Evolutionary conservation across 306 rosid genomes (phyloP), one percentile per base, ranked within the genome.

Genomic region (Mimosa pudica): DNA sequence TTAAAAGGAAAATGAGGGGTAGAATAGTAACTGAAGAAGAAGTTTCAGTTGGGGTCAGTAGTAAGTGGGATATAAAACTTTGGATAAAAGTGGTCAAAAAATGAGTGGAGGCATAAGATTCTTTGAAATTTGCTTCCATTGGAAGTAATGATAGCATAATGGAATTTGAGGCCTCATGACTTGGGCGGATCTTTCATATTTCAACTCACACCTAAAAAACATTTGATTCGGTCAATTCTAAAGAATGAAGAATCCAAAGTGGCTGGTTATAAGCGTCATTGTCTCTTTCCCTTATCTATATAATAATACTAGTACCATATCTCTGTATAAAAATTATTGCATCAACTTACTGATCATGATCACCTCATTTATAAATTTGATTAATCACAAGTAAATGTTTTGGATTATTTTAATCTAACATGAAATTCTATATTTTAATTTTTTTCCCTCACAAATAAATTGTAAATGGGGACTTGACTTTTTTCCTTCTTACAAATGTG

Each of bases 121-220:
- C 91, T 79, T 68, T 18, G 78, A 78, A 81, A 78, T 68, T 67
- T 67, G 41, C 71, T 81, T 72, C 68, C 41, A 54, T 54, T 72
- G 70, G 69, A 88, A 85, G 84, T 47, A 83, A 83, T 85, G 81
- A 83, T 85, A 71, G 82, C 74, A 78, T 1, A 2, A 11, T 74
- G 68, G 78, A 77, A 77, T 71, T 66, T 74, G 83, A 48, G 52
- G 80, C 63, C 3, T 42, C 41, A 44, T 74, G 79, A 60, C 77
- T 57, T 42, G 42, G 8, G 35, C 62, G 77, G 60, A 75, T 80
- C 79, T 75, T 47, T 62, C 58, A 2, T 55, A 36, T 73, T 73
- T 55, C 49, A 35, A 52, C 65, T 17, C n/a, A 61, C 18, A 45
- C 48, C 10, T 45, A 8, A 45, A 45, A 45, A 45, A 38, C 42